Evolutionary conservation across 306 rosid species (phyloP).

Genomic region (Rosa chinensis): DNA sequence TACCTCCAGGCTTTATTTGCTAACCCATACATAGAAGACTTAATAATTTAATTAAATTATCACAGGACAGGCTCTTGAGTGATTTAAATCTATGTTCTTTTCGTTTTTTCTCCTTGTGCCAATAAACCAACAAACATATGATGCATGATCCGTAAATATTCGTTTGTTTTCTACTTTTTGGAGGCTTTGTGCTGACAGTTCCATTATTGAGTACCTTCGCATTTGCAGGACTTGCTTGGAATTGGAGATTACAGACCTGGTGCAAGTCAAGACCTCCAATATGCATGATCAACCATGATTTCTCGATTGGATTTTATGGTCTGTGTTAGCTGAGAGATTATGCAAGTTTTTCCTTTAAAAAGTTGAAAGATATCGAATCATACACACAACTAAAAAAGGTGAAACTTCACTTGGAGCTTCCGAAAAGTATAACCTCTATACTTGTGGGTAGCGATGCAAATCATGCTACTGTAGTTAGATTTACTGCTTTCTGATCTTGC

Average conservation of each 20-base stretch:
- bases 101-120: background rate
- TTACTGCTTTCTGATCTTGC: background rate
- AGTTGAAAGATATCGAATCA: background rate
- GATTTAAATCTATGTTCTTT: background rate
- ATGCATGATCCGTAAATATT: background rate
- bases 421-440: constrained; percentile 1
- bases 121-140: background rate
- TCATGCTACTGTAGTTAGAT: background rate
- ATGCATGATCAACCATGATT: constrained; percentile 15
- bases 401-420: background rate
- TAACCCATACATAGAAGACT: background rate
- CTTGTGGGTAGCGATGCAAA: background rate
- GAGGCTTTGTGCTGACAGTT: background rate
- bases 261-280: constrained; percentile 47
- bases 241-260: constrained; percentile 92
- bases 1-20: constrained; percentile 10
- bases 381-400: background rate
- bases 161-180: background rate
- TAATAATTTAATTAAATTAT: background rate
- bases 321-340: background rate
- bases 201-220: background rate
- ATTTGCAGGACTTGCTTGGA: constrained; percentile 82
- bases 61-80: background rate
- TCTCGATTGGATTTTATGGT: background rate
- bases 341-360: background rate